Percentiles rank a stretch among this genome's conserved stretches.
Evolutionary conservation across 805 yeast genomes (phyloP).

Genomic region (Yarrowia hollandica): DNA sequence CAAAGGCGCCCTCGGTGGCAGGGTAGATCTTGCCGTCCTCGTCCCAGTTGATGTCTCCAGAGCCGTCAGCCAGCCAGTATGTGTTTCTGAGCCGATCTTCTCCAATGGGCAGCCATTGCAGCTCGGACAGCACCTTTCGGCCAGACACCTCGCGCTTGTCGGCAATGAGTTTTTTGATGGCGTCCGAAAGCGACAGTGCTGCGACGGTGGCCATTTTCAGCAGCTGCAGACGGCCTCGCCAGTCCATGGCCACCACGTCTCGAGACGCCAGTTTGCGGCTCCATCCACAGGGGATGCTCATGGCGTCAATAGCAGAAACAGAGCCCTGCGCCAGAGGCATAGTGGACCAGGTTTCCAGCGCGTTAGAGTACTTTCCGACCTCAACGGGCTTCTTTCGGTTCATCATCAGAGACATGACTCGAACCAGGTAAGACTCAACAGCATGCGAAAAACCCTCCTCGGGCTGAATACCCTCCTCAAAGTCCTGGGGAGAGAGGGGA

Average conservation of each 20-base stretch:
- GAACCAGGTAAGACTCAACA: conserved; percentile 40
- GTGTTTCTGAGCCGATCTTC: conserved; percentile 34
- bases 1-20: conserved; percentile 4
- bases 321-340: conserved; percentile 37
- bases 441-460: conserved; percentile 34
- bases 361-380: conserved; percentile 41
- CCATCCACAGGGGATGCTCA: conserved; percentile 20
- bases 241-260: conserved; percentile 38
- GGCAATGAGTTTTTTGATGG: conserved; percentile 31
- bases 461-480: conserved; percentile 41
- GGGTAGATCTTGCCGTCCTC: not conserved
- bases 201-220: conserved; percentile 39
- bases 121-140: not conserved
- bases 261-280: conserved; percentile 28
- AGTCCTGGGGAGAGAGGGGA: conserved; percentile 45
- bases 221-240: conserved; percentile 42
- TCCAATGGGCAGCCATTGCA: conserved; percentile 34
- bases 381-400: conserved; percentile 47
- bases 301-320: conserved; percentile 34
- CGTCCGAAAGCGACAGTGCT: conserved; percentile 32
- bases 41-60: conserved; percentile 8
- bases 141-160: not conserved
- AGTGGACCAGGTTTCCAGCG: conserved; percentile 44
- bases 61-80: conserved; percentile 37
- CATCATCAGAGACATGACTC: conserved; percentile 42